A percentile compares a stretch with the other conserved stretches of the same genome.
Conservation (phyloP, 805 yeast species). For the Yarrowia phangngaensis region DNA sequence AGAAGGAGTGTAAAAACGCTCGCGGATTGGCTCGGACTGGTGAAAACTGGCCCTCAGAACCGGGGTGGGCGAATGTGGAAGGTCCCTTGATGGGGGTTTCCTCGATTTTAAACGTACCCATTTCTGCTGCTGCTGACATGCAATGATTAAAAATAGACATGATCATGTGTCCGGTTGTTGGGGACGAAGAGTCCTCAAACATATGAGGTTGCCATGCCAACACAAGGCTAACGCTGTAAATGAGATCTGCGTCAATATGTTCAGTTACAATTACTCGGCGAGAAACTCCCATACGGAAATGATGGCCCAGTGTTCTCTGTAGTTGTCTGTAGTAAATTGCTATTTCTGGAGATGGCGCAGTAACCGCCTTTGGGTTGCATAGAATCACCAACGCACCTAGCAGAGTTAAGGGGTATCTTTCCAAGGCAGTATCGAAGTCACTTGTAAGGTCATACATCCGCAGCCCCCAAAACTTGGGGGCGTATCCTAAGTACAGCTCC, state of each 20-base stretch:
- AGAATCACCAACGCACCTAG: constrained; percentile 15
- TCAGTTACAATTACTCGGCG: constrained; percentile 9
- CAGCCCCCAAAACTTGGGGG: constrained; percentile 20
- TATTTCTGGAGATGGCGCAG: constrained; percentile 7
- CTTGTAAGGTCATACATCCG: constrained; percentile 12
- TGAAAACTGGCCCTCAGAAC: constrained; percentile 13
- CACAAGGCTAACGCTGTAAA: constrained; percentile 4
- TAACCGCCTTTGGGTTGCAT: constrained; percentile 3
- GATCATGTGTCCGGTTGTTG: constrained; percentile 23
- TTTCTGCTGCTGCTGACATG: constrained; percentile 21
- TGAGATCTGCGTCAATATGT: constrained; percentile 19
- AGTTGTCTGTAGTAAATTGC: constrained; percentile 16
- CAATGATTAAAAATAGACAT: constrained; percentile 25
- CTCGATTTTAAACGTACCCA: constrained; percentile 16
- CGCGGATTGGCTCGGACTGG: constrained; percentile 15
- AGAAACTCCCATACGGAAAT: constrained; percentile 9
- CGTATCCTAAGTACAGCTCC: constrained; percentile 4
- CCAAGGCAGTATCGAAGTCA: constrained; percentile 8
- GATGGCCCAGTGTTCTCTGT: constrained; percentile 6
- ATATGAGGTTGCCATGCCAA: constrained; percentile 25
- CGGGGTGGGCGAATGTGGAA: constrained; percentile 16
- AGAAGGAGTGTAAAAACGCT: constrained; percentile 16
- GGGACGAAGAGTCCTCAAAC: constrained; percentile 17
- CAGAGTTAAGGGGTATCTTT: constrained; percentile 15
- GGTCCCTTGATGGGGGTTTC: constrained; percentile 19